A percentile compares a stretch with the other conserved stretches of the same genome.
Evolutionary conservation across 352 stramenopile genomes (phyloP).

Genomic region (Globisporangium canariense): DNA sequence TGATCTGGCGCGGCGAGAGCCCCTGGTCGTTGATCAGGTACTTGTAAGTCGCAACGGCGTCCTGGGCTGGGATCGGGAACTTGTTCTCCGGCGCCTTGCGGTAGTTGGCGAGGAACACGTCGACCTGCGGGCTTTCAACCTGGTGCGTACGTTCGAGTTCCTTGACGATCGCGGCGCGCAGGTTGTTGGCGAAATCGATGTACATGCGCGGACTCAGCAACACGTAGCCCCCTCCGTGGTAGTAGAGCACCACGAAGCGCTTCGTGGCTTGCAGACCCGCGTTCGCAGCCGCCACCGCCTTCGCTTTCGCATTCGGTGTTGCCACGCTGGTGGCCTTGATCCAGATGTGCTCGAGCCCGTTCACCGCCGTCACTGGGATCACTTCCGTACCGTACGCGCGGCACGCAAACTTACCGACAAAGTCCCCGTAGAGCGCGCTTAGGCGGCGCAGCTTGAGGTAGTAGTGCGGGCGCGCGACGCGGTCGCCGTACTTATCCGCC

Average conservation of each 20-base stretch:
- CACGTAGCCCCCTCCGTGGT: constrained; percentile 41
- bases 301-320: too few relatives aligned
- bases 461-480: constrained; percentile 1
- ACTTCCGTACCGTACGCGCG: constrained; percentile 16
- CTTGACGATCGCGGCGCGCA: constrained; percentile 21
- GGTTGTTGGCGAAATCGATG: constrained; percentile 25
- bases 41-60: constrained; percentile 37
- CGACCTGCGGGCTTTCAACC: constrained; percentile 21
- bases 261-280: background rate
- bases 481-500: constrained; percentile 19
- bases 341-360: constrained; percentile 48
- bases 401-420: constrained; percentile 22
- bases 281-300: too few relatives aligned
- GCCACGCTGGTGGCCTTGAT: constrained; percentile 1
- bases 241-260: constrained; percentile 35
- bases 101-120: constrained; percentile 53
- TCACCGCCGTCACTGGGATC: constrained; percentile 16
- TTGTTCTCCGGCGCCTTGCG: constrained; percentile 40
- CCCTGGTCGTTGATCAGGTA: constrained; percentile 32
- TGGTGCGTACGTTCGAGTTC: constrained; percentile 15
- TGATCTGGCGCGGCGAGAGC: constrained; percentile 32
- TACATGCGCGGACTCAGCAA: constrained; percentile 38
- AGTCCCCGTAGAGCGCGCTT: constrained; percentile 13
- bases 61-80: constrained; percentile 34
- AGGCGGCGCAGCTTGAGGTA: too few relatives aligned